phyloP scores from a whole-genome alignment of 768 basidiomycete species.

The Mycena metata region DNA sequence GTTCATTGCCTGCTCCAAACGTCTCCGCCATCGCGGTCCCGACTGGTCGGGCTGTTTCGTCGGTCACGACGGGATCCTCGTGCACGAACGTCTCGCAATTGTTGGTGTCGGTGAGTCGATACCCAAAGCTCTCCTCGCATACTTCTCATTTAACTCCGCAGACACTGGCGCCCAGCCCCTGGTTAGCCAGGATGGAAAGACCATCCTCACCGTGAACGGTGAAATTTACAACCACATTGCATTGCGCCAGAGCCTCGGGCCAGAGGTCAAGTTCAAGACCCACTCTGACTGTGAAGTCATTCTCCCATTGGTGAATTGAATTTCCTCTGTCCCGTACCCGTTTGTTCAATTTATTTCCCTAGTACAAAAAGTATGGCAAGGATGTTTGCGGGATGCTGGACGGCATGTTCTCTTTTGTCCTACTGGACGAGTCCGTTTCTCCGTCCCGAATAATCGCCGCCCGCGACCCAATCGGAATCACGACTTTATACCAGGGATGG shows the following conservation, averaged over 20 bases:
- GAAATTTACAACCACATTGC: conserved; percentile 98
- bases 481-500: conserved; percentile 99
- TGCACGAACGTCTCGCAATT: conserved; percentile 96
- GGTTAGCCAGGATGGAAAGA: conserved; percentile 84
- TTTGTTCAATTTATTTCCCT: conserved; percentile 12
- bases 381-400: conserved; percentile 86
- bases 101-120: conserved; percentile 90
- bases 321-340: conserved; percentile 22
- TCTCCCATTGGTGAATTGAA: conserved; percentile 80
- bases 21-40: conserved; percentile 93
- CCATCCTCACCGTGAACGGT: conserved; percentile 94
- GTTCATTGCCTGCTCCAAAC: conserved; percentile 89
- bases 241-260: conserved; percentile 75
- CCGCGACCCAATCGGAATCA: conserved; percentile 97
- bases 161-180: conserved; percentile 98
- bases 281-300: conserved; percentile 99
- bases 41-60: conserved; percentile 99
- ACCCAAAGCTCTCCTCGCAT: neutral
- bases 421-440: conserved; percentile 92
- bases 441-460: conserved; percentile 95
- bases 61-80: conserved; percentile 84
- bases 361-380: conserved; percentile 90
- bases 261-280: conserved; percentile 89
- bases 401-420: conserved; percentile 99
- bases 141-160: conserved; percentile 47